Percentiles rank a stretch among this genome's conserved stretches.
Conservation (phyloP, 345 rosid genomes). For the Salix arbutifolia region DNA sequence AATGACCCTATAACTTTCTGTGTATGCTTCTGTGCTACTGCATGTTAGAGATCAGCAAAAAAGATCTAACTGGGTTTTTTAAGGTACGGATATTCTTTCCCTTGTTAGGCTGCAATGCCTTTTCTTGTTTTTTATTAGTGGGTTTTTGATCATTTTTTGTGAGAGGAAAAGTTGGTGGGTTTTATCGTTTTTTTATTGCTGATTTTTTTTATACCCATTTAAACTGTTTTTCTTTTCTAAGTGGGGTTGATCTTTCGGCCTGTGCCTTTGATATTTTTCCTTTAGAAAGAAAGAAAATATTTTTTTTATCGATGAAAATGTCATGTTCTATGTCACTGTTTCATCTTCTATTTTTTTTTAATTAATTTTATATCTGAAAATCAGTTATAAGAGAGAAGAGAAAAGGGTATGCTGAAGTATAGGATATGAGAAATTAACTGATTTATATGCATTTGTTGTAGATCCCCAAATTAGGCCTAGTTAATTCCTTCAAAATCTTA, state of each 20-base stretch:
- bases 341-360: conserved; percentile 4
- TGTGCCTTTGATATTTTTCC: background rate
- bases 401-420: background rate
- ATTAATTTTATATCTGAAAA: background rate
- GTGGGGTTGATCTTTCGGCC: conserved; percentile 9
- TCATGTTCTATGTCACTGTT: conserved; percentile 21
- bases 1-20: background rate
- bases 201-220: conserved; percentile 7
- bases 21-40: conserved; percentile 5
- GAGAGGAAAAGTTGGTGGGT: conserved; percentile 4
- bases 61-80: conserved; percentile 42
- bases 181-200: background rate
- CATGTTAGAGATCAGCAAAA: conserved; percentile 15
- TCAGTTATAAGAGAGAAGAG: background rate
- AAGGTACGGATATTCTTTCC: conserved; percentile 26
- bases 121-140: conserved; percentile 5
- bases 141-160: background rate
- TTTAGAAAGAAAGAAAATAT: background rate
- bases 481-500: background rate
- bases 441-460: conserved; percentile 9
- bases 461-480: conserved; percentile 28
- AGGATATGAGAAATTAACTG: background rate
- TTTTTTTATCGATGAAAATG: conserved; percentile 14
- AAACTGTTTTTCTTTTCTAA: background rate
- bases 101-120: background rate